Evolutionary conservation across 31 red algal genomes (phyloP).

Genomic region (Bonnemaisonia californica): DNA sequence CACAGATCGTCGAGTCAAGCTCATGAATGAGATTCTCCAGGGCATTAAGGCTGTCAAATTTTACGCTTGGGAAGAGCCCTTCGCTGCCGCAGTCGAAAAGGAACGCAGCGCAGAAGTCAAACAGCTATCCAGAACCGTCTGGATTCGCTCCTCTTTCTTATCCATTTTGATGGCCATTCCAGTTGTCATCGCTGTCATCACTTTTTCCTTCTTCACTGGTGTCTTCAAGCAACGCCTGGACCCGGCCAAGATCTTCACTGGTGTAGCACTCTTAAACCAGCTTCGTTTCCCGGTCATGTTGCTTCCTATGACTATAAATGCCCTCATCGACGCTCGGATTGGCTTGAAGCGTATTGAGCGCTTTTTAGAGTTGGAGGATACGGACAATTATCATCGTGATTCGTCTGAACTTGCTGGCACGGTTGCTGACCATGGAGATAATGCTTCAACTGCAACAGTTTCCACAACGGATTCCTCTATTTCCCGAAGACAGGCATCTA

Average conservation of each 20-base stretch:
- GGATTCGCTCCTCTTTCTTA: conserved; percentile 71
- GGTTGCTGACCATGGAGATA: neutral
- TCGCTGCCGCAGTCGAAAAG: conserved; percentile 70
- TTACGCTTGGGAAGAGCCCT: conserved; percentile 97
- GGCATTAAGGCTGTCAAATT: conserved; percentile 98
- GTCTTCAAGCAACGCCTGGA: conserved; percentile 75
- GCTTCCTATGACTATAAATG: conserved; percentile 82
- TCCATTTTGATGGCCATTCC: conserved; percentile 83
- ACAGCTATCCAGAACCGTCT: conserved; percentile 63
- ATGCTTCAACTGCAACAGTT: neutral
- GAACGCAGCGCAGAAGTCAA: conserved; percentile 79
- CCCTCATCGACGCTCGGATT: conserved; percentile 80
- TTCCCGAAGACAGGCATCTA: neutral
- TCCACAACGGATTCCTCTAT: conserved; percentile 17
- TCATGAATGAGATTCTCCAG: conserved; percentile 98
- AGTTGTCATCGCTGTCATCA: conserved; percentile 78
- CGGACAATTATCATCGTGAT: conserved; percentile 62
- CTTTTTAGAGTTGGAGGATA: conserved; percentile 82
- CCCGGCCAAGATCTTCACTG: conserved; percentile 84
- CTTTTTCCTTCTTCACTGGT: conserved; percentile 86
- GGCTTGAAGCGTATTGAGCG: conserved; percentile 83
- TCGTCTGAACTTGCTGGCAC: neutral
- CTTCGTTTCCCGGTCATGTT: conserved; percentile 89
- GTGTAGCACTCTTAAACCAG: conserved; percentile 85
- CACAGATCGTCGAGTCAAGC: conserved; percentile 89